phyloP scores from a whole-genome alignment of 805 yeast genomes.

The Diddensiella caesifluorescens region DNA sequence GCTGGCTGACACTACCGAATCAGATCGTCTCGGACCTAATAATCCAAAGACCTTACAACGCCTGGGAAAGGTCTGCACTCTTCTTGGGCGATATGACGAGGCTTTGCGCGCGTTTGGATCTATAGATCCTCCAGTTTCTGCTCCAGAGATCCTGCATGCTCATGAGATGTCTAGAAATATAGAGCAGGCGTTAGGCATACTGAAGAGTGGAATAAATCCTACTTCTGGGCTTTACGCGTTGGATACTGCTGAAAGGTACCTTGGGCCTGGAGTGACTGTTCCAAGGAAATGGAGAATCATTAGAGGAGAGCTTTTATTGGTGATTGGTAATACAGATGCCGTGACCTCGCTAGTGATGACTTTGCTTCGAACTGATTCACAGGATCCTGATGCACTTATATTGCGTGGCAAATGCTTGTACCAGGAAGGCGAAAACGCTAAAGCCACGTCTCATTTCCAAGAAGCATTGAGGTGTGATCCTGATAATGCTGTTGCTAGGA shows the following conservation, averaged over 20 bases:
- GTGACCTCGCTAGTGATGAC: conserved; percentile 35
- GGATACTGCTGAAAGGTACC: conserved; percentile 33
- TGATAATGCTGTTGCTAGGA: conserved; percentile 34
- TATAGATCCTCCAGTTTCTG: conserved; percentile 21
- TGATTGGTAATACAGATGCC: conserved; percentile 30
- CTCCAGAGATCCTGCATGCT: conserved; percentile 25
- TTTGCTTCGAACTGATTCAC: conserved; percentile 32
- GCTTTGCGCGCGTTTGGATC: conserved; percentile 29
- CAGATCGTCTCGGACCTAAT: conserved; percentile 30
- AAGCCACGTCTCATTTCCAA: conserved; percentile 35
- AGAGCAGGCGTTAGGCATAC: conserved; percentile 30
- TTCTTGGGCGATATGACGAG: conserved; percentile 33
- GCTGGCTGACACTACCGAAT: conserved; percentile 30
- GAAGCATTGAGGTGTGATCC: conserved; percentile 41
- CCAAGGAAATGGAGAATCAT: conserved; percentile 35
- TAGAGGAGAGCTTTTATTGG: conserved; percentile 27
- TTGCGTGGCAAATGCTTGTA: conserved; percentile 35
- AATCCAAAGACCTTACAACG: conserved; percentile 33
- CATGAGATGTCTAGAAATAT: conserved; percentile 36
- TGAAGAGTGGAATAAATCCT: conserved; percentile 22
- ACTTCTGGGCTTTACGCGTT: conserved; percentile 34
- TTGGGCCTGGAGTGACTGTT: conserved; percentile 31
- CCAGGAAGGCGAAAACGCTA: conserved; percentile 35
- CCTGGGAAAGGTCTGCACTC: conserved; percentile 33
- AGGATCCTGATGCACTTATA: conserved; percentile 37